Evolutionary conservation across 2,329 filamentous ascomycete genomes (phyloP).

Genomic region (Lasiodiplodia sp.): DNA sequence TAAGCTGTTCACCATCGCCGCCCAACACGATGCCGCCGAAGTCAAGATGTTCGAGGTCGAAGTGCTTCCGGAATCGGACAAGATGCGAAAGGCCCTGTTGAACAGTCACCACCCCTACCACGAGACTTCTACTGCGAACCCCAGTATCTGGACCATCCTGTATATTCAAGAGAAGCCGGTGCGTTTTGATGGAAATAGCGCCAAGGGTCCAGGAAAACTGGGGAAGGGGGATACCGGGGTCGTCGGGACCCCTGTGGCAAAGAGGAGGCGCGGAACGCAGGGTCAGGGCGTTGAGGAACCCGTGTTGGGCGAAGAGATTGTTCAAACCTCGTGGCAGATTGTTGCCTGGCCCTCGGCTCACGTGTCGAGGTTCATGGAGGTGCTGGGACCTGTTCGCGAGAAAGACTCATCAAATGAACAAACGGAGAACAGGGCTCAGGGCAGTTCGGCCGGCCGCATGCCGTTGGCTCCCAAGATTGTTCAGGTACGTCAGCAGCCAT

Average conservation of each 20-base stretch:
- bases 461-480: conserved; percentile 2
- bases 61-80: background rate
- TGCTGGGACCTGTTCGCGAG: background rate
- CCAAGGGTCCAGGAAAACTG: background rate
- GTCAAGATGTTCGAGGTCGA: conserved; percentile 4
- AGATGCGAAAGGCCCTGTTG: background rate
- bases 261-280: background rate
- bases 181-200: background rate
- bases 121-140: background rate
- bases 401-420: background rate
- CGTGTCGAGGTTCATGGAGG: background rate
- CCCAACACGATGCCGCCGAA: background rate
- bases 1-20: background rate
- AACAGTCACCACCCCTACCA: background rate
- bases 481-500: background rate
- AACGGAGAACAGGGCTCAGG: background rate
- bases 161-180: conserved; percentile 8
- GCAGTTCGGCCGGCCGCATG: background rate
- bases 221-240: too few species aligned
- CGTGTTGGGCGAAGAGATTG: background rate
- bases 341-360: conserved; percentile 16
- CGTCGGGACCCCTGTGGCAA: background rate
- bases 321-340: conserved; percentile 10
- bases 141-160: conserved; percentile 9
- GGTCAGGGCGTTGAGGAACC: background rate